phyloP scores from a whole-genome alignment of 2,329 filamentous ascomycete species.

The Hypoxylon sp. region DNA sequence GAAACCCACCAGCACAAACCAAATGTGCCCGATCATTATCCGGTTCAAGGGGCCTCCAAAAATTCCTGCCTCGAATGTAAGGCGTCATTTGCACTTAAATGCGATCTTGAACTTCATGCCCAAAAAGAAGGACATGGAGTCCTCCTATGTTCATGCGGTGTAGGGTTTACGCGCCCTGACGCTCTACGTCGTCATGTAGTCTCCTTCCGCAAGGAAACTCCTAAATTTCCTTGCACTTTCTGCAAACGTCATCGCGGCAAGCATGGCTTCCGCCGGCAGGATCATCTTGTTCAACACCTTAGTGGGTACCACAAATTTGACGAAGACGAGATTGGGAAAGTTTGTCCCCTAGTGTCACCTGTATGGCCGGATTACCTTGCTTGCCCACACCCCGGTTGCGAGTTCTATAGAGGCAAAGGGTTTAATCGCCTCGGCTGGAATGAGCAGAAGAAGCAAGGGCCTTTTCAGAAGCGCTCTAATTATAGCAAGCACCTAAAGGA shows the following conservation, averaged over 20 bases:
- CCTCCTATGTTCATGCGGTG: slow-evolving; percentile 48
- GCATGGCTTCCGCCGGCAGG: slow-evolving; percentile 55
- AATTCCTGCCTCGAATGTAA: slow-evolving; percentile 42
- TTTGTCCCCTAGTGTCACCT: slow-evolving; percentile 3
- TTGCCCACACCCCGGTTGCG: slow-evolving; percentile 49
- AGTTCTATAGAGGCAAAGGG: slow-evolving; percentile 36
- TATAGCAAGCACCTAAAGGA: slow-evolving; percentile 57
- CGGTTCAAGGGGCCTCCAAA: background rate
- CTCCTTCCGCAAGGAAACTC: slow-evolving; percentile 31
- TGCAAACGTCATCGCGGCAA: slow-evolving; percentile 55
- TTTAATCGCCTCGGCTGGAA: slow-evolving; percentile 28
- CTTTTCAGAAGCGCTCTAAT: slow-evolving; percentile 48
- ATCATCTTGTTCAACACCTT: slow-evolving; percentile 58
- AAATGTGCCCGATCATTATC: slow-evolving; percentile 36
- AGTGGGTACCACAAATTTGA: slow-evolving; percentile 56
- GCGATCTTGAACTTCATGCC: slow-evolving; percentile 21
- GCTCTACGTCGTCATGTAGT: slow-evolving; percentile 50
- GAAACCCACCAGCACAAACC: background rate
- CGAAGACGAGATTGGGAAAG: slow-evolving; percentile 21
- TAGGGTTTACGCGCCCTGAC: slow-evolving; percentile 50
- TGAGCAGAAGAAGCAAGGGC: slow-evolving; percentile 20
- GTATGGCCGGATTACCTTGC: background rate
- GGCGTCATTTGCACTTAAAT: background rate
- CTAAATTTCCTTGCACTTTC: slow-evolving; percentile 51
- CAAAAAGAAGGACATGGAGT: slow-evolving; percentile 36